phyloP scores from a whole-genome alignment of 805 yeast species.

The Metschnikowia lunata region DNA sequence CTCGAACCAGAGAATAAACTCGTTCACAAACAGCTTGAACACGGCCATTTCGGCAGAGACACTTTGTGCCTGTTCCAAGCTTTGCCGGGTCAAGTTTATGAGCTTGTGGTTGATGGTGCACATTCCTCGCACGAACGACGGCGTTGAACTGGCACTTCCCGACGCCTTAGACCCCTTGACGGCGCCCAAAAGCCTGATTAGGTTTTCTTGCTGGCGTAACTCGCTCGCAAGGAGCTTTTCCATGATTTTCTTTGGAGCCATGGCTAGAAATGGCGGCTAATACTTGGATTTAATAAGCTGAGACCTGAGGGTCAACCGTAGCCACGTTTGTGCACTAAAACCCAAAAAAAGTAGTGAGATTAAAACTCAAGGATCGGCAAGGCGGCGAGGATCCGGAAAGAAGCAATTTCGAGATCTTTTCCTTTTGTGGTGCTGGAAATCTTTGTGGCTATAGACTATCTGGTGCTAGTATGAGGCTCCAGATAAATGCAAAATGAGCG shows the following conservation, averaged over 20 bases:
- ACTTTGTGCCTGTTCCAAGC: slow-evolving; percentile 13
- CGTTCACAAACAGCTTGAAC: slow-evolving; percentile 35
- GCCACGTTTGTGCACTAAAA: no score
- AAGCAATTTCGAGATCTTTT: no score
- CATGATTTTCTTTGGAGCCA: neutral
- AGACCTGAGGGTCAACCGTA: no score
- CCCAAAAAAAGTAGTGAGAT: no score
- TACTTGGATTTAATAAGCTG: no score
- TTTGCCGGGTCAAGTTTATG: slow-evolving; percentile 17
- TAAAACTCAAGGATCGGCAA: no score
- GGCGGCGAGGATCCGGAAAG: no score
- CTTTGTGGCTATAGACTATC: no score
- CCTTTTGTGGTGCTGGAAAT: no score
- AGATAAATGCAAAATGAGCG: no score
- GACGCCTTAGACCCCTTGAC: slow-evolving; percentile 29
- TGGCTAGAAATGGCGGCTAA: neutral
- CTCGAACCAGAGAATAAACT: slow-evolving; percentile 38
- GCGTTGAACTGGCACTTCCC: slow-evolving; percentile 18
- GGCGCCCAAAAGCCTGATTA: slow-evolving; percentile 32
- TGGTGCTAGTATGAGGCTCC: no score
- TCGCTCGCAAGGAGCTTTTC: slow-evolving; percentile 21
- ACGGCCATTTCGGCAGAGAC: slow-evolving; percentile 15
- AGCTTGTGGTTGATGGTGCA: slow-evolving; percentile 36
- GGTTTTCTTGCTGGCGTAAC: slow-evolving; percentile 28
- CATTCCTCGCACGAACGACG: slow-evolving; percentile 36